phyloP scores from a whole-genome alignment of 352 stramenopile species.

The Globisporangium irregulare region DNA sequence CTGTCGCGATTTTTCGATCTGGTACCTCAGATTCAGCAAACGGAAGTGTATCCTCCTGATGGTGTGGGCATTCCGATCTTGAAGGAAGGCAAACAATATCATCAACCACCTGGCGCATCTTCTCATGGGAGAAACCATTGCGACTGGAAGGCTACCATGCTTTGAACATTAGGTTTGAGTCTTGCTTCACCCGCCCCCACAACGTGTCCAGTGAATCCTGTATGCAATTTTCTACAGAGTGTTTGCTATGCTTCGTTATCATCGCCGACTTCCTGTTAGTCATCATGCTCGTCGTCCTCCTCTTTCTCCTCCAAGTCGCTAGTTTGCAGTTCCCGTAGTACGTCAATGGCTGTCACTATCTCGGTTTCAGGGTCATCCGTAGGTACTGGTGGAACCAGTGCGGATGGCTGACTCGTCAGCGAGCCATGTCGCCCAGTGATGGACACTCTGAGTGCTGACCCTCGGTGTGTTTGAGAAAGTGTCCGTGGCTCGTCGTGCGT shows the following conservation, averaged over 20 bases:
- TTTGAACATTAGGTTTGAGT: too few relatives aligned
- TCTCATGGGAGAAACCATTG: too few relatives aligned
- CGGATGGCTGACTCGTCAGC: not conserved
- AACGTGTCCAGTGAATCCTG: too few relatives aligned
- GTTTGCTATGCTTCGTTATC: not conserved
- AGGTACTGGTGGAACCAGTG: not conserved
- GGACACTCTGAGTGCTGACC: not conserved
- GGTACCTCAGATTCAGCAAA: too few relatives aligned
- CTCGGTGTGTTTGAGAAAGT: not conserved
- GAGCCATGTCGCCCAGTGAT: not conserved
- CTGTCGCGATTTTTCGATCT: too few relatives aligned
- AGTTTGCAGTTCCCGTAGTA: not conserved
- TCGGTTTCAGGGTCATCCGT: not conserved
- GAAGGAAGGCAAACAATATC: too few relatives aligned
- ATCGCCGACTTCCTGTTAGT: not conserved
- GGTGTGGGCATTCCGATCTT: too few relatives aligned
- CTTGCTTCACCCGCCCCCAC: too few relatives aligned
- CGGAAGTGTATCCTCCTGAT: too few relatives aligned
- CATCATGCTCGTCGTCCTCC: not conserved
- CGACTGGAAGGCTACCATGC: too few relatives aligned
- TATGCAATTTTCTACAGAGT: too few relatives aligned
- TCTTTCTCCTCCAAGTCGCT: conserved; percentile 10
- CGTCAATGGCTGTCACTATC: not conserved
- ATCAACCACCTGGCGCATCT: too few relatives aligned
- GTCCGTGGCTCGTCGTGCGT: not conserved